Conservation (phyloP, 140 eudicot species). For the Oenanthe javanica region DNA sequence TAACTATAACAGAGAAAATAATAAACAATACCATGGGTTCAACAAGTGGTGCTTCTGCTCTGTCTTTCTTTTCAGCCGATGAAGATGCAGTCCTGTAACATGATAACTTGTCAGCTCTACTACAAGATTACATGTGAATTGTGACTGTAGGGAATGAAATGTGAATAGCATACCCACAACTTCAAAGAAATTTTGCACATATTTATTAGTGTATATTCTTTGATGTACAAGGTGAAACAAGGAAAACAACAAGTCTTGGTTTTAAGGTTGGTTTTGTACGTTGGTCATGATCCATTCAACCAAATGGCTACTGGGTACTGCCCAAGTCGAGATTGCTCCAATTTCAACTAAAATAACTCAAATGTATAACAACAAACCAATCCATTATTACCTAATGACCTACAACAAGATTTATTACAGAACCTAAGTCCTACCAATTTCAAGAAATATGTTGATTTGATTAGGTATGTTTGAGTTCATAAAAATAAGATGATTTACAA, state of each 20-base stretch:
- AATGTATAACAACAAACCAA: not conserved
- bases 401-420: not conserved
- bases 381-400: not conserved
- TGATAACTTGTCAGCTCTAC: not conserved
- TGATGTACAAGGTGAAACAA: too few species aligned
- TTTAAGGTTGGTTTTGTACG: too few species aligned
- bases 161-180: not conserved
- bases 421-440: too few species aligned
- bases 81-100: slow-evolving; percentile 25
- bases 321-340: not conserved
- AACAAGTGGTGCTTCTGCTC: slow-evolving; percentile 9
- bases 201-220: not conserved
- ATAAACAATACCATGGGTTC: slow-evolving; percentile 18
- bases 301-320: not conserved
- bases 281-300: not conserved
- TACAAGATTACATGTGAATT: not conserved
- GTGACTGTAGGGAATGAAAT: not conserved
- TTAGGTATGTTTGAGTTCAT: too few species aligned
- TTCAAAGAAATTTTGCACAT: not conserved
- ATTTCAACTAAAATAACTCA: not conserved
- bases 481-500: too few species aligned
- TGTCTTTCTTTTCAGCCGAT: slow-evolving; percentile 24
- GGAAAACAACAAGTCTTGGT: too few species aligned
- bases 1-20: not conserved
- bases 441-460: too few species aligned